Evolutionary conservation across 1,139 yeast species (phyloP).

Genomic region (Protomyces macrosporus): DNA sequence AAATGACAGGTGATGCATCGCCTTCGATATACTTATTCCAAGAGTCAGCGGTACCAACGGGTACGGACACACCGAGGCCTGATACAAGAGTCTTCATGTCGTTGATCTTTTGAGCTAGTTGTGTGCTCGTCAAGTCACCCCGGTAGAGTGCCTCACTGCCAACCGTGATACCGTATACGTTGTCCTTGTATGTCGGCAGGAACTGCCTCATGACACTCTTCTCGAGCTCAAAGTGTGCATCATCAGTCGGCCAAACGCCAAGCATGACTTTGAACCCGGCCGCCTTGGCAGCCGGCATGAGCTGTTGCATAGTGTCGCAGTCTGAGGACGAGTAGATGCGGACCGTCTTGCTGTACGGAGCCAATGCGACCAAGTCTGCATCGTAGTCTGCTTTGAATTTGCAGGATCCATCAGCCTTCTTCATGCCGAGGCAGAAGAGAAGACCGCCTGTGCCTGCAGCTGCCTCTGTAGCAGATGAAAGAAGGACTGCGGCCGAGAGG

Average conservation of each 20-base stretch:
- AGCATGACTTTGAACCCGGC: constrained; percentile 68
- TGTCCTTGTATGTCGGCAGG: neutral
- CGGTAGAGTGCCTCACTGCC: constrained; percentile 92
- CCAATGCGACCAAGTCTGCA: constrained; percentile 54
- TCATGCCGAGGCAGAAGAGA: constrained; percentile 73
- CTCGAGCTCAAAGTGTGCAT: neutral
- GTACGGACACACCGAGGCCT: constrained; percentile 33
- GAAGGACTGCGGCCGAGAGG: neutral
- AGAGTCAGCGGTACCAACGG: constrained; percentile 88
- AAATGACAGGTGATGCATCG: constrained; percentile 59
- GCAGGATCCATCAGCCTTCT: constrained; percentile 60
- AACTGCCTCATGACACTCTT: constrained; percentile 38
- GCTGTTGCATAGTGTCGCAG: constrained; percentile 73
- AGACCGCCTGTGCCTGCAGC: constrained; percentile 32
- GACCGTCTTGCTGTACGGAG: constrained; percentile 54
- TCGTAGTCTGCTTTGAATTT: constrained; percentile 63
- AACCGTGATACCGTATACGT: constrained; percentile 64
- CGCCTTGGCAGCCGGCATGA: constrained; percentile 71
- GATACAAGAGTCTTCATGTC: neutral
- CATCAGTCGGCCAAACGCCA: constrained; percentile 59
- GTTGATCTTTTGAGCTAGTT: constrained; percentile 49
- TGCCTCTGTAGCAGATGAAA: neutral
- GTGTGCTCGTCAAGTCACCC: constrained; percentile 35
- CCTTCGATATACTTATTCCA: constrained; percentile 90
- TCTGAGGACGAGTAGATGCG: constrained; percentile 83